Evolutionary conservation across 176 grass and related monocot species (phyloP).

Genomic region (Metroxylon sagu): DNA sequence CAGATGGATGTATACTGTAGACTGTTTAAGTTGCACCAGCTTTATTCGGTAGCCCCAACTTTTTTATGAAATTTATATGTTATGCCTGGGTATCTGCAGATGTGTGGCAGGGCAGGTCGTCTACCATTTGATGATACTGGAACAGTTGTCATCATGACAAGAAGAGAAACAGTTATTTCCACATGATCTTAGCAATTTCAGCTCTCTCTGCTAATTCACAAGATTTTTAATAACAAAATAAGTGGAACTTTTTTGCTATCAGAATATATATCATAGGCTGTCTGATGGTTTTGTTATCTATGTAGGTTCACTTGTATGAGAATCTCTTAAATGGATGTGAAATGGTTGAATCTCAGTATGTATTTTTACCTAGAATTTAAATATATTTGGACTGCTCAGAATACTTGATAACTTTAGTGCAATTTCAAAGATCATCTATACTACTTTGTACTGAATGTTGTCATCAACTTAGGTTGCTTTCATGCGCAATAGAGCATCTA

Average conservation of each 20-base stretch:
- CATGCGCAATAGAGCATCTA: slow-evolving; percentile 86
- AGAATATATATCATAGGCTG: too few species aligned
- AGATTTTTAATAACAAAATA: slow-evolving; percentile 7
- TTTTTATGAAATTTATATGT: too few species aligned
- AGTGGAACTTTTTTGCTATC: background rate
- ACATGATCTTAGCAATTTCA: background rate
- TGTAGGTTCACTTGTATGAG: slow-evolving; percentile 91
- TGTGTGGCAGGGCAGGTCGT: slow-evolving; percentile 94
- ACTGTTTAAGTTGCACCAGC: too few species aligned
- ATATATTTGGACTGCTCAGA: background rate
- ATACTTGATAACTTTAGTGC: background rate
- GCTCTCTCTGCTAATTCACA: background rate
- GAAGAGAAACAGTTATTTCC: slow-evolving; percentile 77
- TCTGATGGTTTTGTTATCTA: slow-evolving; percentile 2
- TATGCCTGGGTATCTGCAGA: slow-evolving; percentile 36
- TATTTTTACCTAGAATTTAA: slow-evolving; percentile 13
- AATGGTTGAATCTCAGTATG: slow-evolving; percentile 98
- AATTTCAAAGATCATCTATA: background rate
- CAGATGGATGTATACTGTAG: too few species aligned
- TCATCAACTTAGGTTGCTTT: slow-evolving; percentile 47
- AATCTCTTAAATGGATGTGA: slow-evolving; percentile 91
- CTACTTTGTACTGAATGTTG: background rate
- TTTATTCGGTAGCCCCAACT: too few species aligned
- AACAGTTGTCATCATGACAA: slow-evolving; percentile 97
- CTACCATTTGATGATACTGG: slow-evolving; percentile 96